These are phyloP conservation scores for Phallus indusiatus DNA, from an alignment of 768 basidiomycete genomes.

Conservation along the genomic window DNA sequence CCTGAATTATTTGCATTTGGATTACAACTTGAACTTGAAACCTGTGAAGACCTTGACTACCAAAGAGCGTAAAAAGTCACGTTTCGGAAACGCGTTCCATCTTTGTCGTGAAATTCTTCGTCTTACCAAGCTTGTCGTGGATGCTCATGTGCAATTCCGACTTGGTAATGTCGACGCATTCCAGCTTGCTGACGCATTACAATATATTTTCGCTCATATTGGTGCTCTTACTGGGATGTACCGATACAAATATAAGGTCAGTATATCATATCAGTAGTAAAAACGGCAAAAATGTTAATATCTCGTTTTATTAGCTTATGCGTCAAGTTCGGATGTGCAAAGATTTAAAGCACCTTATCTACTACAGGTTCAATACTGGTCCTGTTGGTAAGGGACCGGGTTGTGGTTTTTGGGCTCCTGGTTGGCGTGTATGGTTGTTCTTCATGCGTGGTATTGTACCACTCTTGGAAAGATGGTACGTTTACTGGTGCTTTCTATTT, in stretches of 20 bases:
- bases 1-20: conserved; percentile 86
- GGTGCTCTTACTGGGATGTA: conserved; percentile 99
- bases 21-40: conserved; percentile 99
- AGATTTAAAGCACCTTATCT: conserved; percentile 96
- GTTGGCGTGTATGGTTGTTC: conserved; percentile 99
- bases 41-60: conserved; percentile 96
- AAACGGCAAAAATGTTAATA: background rate
- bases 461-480: conserved; percentile 86
- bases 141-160: conserved; percentile 97
- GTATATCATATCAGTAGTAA: conserved; percentile 11
- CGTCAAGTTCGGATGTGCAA: conserved; percentile 99
- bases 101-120: conserved; percentile 96
- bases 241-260: conserved; percentile 96
- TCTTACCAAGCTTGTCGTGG: conserved; percentile 96
- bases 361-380: conserved; percentile 99
- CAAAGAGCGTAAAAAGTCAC: conserved; percentile 98
- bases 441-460: conserved; percentile 99
- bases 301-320: conserved; percentile 60
- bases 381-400: conserved; percentile 99
- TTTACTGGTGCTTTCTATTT: conserved; percentile 5
- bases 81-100: conserved; percentile 99
- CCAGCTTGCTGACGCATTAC: conserved; percentile 95
- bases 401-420: conserved; percentile 99
- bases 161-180: conserved; percentile 98
- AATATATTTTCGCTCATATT: conserved; percentile 96